Percentiles rank a stretch among this genome's conserved stretches.
Conservation (phyloP, 257 asterid genomes). For the Marsdenia floribunda region DNA sequence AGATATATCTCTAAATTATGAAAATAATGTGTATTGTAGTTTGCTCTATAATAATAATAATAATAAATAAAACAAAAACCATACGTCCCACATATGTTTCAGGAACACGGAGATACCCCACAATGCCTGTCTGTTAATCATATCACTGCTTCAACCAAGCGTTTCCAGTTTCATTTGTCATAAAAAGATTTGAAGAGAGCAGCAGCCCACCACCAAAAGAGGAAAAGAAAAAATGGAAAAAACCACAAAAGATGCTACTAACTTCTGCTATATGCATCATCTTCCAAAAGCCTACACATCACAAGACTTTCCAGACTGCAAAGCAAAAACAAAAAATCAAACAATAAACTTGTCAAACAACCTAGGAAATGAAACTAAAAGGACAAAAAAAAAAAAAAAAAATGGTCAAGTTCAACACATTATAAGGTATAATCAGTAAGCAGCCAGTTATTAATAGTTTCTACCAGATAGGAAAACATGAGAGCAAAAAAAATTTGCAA, state of each 20-base stretch:
- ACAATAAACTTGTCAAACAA: constrained; percentile 1
- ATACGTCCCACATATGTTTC: background rate
- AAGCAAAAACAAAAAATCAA: background rate
- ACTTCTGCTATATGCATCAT: constrained; percentile 1
- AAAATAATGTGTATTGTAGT: background rate
- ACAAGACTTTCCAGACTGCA: constrained; percentile 62
- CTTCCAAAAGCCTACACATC: constrained; percentile 11
- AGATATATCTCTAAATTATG: background rate
- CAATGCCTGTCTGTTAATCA: background rate
- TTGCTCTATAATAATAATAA: background rate
- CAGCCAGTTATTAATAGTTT: background rate
- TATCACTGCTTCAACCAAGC: background rate
- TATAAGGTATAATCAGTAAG: too few species aligned
- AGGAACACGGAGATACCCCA: background rate
- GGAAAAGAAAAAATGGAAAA: too few species aligned
- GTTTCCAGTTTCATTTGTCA: background rate
- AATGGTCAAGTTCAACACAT: too few species aligned
- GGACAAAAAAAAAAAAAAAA: too few species aligned
- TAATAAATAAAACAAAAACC: background rate
- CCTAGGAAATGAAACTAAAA: too few species aligned
- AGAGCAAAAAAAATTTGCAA: background rate
- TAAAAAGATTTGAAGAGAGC: background rate
- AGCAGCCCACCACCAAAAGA: background rate
- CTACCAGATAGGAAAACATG: background rate
- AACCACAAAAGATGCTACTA: constrained; percentile 8